Conservation (phyloP, 2,329 filamentous ascomycete species). For the Aspergillus alliaceus region DNA sequence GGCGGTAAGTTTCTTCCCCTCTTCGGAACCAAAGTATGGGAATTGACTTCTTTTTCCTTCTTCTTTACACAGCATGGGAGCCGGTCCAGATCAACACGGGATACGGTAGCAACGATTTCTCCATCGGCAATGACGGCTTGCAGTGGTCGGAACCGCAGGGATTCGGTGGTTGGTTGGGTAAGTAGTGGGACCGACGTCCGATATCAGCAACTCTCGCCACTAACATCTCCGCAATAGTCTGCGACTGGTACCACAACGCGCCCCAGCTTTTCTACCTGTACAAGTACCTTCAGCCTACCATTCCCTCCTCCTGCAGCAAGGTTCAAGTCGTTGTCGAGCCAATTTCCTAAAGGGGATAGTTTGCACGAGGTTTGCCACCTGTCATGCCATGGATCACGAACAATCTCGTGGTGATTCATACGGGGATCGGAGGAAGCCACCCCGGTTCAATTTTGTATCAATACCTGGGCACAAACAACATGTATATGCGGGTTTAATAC, state of each 20-base stretch:
- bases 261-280: constrained; percentile 42
- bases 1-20: constrained; percentile 28
- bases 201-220: constrained; percentile 3
- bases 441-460: constrained; percentile 4
- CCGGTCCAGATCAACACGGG: constrained; percentile 36
- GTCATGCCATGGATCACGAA: neutral
- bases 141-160: constrained; percentile 29
- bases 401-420: constrained; percentile 13
- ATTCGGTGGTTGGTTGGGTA: constrained; percentile 43
- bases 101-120: constrained; percentile 31
- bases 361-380: constrained; percentile 12
- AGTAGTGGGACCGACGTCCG: constrained; percentile 12
- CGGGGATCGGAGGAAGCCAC: constrained; percentile 1
- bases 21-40: neutral
- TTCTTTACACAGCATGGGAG: constrained; percentile 36
- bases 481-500: neutral
- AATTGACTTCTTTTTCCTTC: no score
- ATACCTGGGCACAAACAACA: neutral
- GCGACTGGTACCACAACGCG: constrained; percentile 41
- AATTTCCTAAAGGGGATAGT: constrained; percentile 18
- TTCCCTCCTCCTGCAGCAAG: constrained; percentile 36
- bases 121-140: constrained; percentile 26
- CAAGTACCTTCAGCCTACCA: constrained; percentile 17
- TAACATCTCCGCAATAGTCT: constrained; percentile 26
- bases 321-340: constrained; percentile 30